A percentile compares a stretch with the other conserved stretches of the same genome.
phyloP scores from a whole-genome alignment of 257 asterid species.

The Eustoma russellianum region DNA sequence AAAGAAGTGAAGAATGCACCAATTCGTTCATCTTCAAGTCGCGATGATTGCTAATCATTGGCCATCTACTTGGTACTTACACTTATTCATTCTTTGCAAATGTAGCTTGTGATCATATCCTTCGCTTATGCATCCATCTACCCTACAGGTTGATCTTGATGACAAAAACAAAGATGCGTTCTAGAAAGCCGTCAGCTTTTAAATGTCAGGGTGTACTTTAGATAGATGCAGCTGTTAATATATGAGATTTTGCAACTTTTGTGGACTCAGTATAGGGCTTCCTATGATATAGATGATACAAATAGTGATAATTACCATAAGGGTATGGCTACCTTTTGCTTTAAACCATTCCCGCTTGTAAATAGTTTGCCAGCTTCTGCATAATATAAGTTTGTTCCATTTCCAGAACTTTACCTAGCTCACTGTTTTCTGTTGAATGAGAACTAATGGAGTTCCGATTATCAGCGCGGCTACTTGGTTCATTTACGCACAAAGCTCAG shows the following conservation, averaged over 20 bases:
- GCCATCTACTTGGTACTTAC: not conserved
- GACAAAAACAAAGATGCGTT: not conserved
- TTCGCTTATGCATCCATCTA: not conserved
- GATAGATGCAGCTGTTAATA: slow-evolving; percentile 24
- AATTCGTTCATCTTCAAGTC: slow-evolving; percentile 37
- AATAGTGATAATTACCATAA: slow-evolving; percentile 7
- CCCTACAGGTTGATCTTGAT: too few relatives aligned
- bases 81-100: not conserved
- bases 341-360: slow-evolving; percentile 23
- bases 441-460: too few relatives aligned
- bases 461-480: too few relatives aligned
- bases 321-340: slow-evolving; percentile 18
- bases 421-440: too few relatives aligned
- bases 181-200: slow-evolving; percentile 13
- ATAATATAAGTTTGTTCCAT: slow-evolving; percentile 7
- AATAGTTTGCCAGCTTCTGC: slow-evolving; percentile 16
- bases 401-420: too few relatives aligned
- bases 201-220: slow-evolving; percentile 18
- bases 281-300: slow-evolving; percentile 25
- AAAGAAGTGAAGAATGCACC: slow-evolving; percentile 54
- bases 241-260: slow-evolving; percentile 40
- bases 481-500: too few relatives aligned
- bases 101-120: not conserved
- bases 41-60: slow-evolving; percentile 29
- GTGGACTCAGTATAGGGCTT: slow-evolving; percentile 27